Conservation (phyloP, 2,329 filamentous ascomycete species). For the Mycosphaerella arachidis region DNA sequence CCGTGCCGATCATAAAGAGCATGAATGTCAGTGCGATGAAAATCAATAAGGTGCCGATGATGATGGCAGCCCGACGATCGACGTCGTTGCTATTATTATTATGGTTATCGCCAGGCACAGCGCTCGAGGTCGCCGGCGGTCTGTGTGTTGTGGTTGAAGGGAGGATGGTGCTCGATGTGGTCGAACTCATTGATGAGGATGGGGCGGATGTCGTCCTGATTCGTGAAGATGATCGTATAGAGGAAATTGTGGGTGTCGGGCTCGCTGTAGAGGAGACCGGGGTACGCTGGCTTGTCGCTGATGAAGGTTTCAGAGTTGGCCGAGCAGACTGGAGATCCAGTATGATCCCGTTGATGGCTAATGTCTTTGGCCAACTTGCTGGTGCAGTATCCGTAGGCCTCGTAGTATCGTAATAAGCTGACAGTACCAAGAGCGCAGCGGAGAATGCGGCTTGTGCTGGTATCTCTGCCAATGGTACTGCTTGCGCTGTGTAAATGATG, state of each 20-base stretch:
- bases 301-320: neutral
- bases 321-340: conserved; percentile 1
- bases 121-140: neutral
- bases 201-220: neutral
- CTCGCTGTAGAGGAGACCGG: neutral
- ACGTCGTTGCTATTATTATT: neutral
- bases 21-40: conserved; percentile 4
- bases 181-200: neutral
- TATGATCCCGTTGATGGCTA: conserved; percentile 4
- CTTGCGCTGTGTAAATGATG: neutral
- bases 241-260: neutral
- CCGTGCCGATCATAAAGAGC: neutral
- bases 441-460: neutral
- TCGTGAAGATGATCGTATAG: neutral
- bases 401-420: neutral
- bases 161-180: neutral
- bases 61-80: conserved; percentile 3
- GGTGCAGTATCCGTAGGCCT: neutral
- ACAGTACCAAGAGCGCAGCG: neutral
- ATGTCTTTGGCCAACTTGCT: neutral
- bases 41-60: conserved; percentile 3
- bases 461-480: neutral
- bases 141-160: neutral
- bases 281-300: neutral
- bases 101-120: neutral